These are phyloP conservation scores for Penicillium salamii DNA, from an alignment of 495 filamentous ascomycete species.

Conservation along the genomic window DNA sequence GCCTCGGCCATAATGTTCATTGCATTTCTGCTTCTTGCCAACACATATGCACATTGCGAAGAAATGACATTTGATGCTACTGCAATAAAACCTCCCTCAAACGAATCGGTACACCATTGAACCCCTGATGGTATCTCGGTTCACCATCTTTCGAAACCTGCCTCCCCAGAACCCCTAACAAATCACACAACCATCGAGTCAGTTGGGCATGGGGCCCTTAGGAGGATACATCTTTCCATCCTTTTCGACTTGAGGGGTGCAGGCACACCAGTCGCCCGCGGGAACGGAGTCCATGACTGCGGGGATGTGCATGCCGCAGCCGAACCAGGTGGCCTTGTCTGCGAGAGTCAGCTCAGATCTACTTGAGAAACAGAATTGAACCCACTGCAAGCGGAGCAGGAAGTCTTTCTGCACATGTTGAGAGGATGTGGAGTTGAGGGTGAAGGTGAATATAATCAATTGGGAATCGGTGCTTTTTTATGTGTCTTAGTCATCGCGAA, in stretches of 20 bases:
- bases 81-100: too few relatives aligned
- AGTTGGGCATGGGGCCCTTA: constrained; percentile 47
- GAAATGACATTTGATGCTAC: too few relatives aligned
- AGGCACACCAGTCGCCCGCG: constrained; percentile 59
- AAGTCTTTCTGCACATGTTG: constrained; percentile 50
- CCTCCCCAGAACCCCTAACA: constrained; percentile 2
- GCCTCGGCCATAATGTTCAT: too few relatives aligned
- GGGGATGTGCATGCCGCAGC: constrained; percentile 69
- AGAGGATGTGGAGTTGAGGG: not conserved
- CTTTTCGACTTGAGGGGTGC: constrained; percentile 57
- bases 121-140: too few relatives aligned
- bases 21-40: too few relatives aligned
- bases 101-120: too few relatives aligned
- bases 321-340: constrained; percentile 70
- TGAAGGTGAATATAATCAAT: not conserved
- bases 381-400: constrained; percentile 50
- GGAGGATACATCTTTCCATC: constrained; percentile 64
- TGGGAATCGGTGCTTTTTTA: constrained; percentile 19
- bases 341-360: constrained; percentile 7
- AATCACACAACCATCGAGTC: constrained; percentile 25
- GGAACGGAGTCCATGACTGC: constrained; percentile 62
- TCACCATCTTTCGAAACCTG: not conserved
- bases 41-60: too few relatives aligned
- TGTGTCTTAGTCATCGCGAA: constrained; percentile 26
- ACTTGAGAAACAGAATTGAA: not conserved